phyloP scores from a whole-genome alignment of 2,329 filamentous ascomycete genomes.

The Plenodomus biglobosus region DNA sequence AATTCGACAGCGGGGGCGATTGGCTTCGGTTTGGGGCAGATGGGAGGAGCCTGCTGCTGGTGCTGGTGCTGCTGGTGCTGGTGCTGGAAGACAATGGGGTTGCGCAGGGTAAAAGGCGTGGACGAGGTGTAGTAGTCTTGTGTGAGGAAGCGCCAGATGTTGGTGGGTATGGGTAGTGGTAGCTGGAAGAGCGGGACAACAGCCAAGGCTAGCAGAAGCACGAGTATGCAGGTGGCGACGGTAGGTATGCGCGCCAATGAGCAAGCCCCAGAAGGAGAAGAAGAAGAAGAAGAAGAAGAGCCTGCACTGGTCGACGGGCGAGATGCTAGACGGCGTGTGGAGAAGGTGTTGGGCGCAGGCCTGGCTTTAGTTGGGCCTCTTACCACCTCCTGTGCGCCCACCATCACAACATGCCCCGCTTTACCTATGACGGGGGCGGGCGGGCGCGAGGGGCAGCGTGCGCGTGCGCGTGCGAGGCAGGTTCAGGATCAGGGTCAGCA shows the following conservation, averaged over 20 bases:
- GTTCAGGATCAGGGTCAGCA: no score
- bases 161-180: not conserved
- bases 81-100: conserved; percentile 28
- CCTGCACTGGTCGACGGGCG: not conserved
- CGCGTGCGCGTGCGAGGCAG: conserved; percentile 3
- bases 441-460: conserved; percentile 1
- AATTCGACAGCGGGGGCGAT: conserved; percentile 27
- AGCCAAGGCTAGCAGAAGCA: conserved; percentile 35
- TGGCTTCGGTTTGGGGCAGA: conserved; percentile 29
- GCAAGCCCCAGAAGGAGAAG: no score
- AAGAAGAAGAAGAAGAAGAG: conserved; percentile 19
- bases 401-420: conserved; percentile 20
- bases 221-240: conserved; percentile 29
- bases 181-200: not conserved
- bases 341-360: conserved; percentile 12
- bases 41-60: no score
- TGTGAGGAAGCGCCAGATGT: conserved; percentile 26
- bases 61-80: no score
- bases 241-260: no score
- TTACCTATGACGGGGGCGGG: conserved; percentile 24
- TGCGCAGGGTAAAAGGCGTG: conserved; percentile 26
- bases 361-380: conserved; percentile 19
- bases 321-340: conserved; percentile 1
- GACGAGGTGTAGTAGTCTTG: conserved; percentile 15
- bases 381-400: conserved; percentile 13